phyloP scores from a whole-genome alignment of 495 filamentous ascomycete genomes.

The Aspergillus ostianus region DNA sequence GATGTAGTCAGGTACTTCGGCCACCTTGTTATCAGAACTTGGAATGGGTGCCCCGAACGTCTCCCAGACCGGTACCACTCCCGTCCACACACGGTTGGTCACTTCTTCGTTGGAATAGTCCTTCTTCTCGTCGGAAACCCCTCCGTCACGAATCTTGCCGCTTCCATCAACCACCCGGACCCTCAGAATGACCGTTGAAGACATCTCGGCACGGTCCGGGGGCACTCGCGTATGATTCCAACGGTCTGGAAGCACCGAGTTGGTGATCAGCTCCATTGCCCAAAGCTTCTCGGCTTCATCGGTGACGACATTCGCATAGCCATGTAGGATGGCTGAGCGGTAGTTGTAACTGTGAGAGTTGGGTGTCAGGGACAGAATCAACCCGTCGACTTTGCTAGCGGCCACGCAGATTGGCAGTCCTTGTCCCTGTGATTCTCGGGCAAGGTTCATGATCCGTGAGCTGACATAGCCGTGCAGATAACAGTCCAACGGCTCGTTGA shows the following conservation, averaged over 20 bases:
- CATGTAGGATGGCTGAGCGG: slow-evolving; percentile 77
- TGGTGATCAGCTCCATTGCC: slow-evolving; percentile 81
- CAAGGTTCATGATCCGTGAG: slow-evolving; percentile 71
- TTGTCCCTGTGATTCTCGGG: slow-evolving; percentile 48
- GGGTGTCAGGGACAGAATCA: slow-evolving; percentile 75
- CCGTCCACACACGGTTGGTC: slow-evolving; percentile 67
- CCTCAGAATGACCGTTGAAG: slow-evolving; percentile 70
- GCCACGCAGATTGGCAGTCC: slow-evolving; percentile 64
- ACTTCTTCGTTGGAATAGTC: slow-evolving; percentile 65
- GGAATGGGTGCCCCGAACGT: slow-evolving; percentile 67
- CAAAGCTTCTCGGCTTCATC: slow-evolving; percentile 71
- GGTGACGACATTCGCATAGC: slow-evolving; percentile 66
- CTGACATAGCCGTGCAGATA: slow-evolving; percentile 90
- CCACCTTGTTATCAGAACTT: slow-evolving; percentile 57
- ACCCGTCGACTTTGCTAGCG: slow-evolving; percentile 69
- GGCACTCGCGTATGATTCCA: slow-evolving; percentile 71
- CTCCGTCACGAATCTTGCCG: slow-evolving; percentile 73
- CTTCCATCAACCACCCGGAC: slow-evolving; percentile 69
- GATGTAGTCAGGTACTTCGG: slow-evolving; percentile 64
- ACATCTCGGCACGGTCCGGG: slow-evolving; percentile 73
- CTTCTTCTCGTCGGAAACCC: slow-evolving; percentile 66
- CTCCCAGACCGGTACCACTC: slow-evolving; percentile 75
- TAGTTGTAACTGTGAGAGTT: slow-evolving; percentile 86
- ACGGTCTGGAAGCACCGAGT: slow-evolving; percentile 65
- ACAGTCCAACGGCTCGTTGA: slow-evolving; percentile 67